Evolutionary conservation across 345 rosid species (phyloP), one percentile per base, ranked within the genome.

Genomic region (Kernera saxatilis): DNA sequence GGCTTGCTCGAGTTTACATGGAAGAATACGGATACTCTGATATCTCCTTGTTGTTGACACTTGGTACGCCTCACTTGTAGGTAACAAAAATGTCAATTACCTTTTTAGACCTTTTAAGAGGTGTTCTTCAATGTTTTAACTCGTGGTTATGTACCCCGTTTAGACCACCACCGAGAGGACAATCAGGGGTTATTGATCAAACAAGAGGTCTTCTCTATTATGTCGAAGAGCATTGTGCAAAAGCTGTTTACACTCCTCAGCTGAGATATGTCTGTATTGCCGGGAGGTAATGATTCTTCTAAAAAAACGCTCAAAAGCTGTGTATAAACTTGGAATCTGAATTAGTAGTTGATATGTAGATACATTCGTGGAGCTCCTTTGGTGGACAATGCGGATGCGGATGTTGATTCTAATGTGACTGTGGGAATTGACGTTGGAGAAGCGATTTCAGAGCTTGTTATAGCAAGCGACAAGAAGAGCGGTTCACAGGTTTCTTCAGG

Each of bases 1-100:
- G 98, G 98, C 96, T 93, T 61, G 98, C 97, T 21, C 86, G 97
- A 13, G 86, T 91, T 36, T 93, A 88, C 82, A 76, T 89, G 90
- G 91, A 89, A 79, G 96, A 93, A 81, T 88, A 82, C 10, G 87
- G 92, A 76, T 35, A 52, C 19, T 77, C 86, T 27, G 82, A 88
- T 55, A 72, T 93, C 72, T 82, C 89, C 26, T 77, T 93, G 86
- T 57, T 90, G 62, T 72, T 93, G 78, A 93, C 98, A 48, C 93
- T 93, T 52, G 98, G 98, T 79, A 93, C 98, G 76, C 97, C 96
- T 72, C 97, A 93, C 88, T 78, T 67, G 98, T 93, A 90, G 79
- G 97, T 88, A 65, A 74, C 74, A 71, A 51, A 19, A 19, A 49
- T 73, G 39, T 25, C 39, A 17, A 27, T 36, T 69, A 44, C 44